These are phyloP conservation scores for Colletotrichum spinosum DNA, from an alignment of 2,329 filamentous ascomycete genomes.

Conservation along the genomic window DNA sequence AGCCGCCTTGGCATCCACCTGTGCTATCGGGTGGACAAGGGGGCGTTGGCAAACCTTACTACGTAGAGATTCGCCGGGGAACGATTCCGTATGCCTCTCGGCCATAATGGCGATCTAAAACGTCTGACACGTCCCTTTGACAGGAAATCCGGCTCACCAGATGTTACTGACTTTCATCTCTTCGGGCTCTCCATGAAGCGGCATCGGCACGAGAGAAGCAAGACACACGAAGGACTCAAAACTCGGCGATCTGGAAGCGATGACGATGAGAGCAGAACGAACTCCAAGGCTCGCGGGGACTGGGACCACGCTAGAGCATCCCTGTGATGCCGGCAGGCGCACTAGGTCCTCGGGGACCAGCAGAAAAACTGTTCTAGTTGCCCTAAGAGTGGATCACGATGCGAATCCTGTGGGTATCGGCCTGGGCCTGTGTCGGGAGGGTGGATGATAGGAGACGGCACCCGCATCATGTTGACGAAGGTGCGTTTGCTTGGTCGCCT, in stretches of 20 bases:
- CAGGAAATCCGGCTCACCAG: not conserved
- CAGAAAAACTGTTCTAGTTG: constrained; percentile 11
- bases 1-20: constrained; percentile 33
- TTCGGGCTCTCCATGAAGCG: too few relatives aligned
- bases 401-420: not conserved
- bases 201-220: too few relatives aligned
- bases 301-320: constrained; percentile 8
- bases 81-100: constrained; percentile 16
- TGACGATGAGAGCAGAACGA: not conserved
- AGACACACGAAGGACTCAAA: too few relatives aligned
- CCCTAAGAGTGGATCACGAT: constrained; percentile 22
- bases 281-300: constrained; percentile 7
- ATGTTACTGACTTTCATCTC: too few relatives aligned
- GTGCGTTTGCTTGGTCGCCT: constrained; percentile 10
- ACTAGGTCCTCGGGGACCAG: constrained; percentile 19
- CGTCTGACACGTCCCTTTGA: not conserved
- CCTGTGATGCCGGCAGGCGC: constrained; percentile 18
- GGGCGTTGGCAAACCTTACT: constrained; percentile 1
- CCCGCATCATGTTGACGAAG: constrained; percentile 3
- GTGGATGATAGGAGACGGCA: constrained; percentile 5
- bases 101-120: constrained; percentile 19
- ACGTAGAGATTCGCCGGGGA: constrained; percentile 21
- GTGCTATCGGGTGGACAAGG: constrained; percentile 27
- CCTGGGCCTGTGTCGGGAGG: constrained; percentile 19
- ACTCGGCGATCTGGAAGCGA: constrained; percentile 2